These are phyloP conservation scores for Saxophila tyrrhenica DNA, from an alignment of 495 filamentous ascomycete species.

Conservation along the genomic window DNA sequence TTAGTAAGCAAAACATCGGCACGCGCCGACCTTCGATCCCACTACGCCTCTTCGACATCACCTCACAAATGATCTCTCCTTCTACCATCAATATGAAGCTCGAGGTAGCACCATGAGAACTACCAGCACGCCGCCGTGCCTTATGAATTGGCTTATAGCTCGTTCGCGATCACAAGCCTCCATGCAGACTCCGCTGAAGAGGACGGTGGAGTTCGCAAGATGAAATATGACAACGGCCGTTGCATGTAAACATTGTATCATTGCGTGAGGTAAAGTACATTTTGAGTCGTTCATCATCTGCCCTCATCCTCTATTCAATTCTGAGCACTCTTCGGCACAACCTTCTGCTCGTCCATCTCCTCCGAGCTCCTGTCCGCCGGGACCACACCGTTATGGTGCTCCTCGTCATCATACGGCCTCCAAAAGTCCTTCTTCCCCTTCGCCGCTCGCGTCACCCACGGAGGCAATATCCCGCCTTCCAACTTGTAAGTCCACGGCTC, in stretches of 20 bases:
- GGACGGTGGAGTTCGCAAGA: too few species aligned
- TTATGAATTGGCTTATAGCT: too few species aligned
- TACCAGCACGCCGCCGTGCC: too few species aligned
- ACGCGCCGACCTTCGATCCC: too few species aligned
- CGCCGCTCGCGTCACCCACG: constrained; percentile 50
- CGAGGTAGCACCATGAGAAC: too few species aligned
- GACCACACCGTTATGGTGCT: not conserved
- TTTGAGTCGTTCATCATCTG: constrained; percentile 22
- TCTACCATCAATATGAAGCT: too few species aligned
- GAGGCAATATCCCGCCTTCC: constrained; percentile 55
- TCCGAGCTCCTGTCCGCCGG: not conserved
- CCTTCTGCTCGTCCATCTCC: not conserved
- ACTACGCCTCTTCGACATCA: too few species aligned
- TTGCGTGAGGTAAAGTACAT: too few species aligned
- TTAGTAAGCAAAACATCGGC: too few species aligned
- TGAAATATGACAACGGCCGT: not conserved
- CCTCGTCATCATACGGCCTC: constrained; percentile 20
- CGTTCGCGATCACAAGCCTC: too few species aligned
- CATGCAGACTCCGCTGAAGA: too few species aligned
- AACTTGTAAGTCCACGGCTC: constrained; percentile 63
- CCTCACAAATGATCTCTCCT: too few species aligned
- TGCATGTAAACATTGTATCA: not conserved
- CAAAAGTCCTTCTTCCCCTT: constrained; percentile 61
- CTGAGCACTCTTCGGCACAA: not conserved
- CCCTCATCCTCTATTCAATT: constrained; percentile 26